Evolutionary conservation across 1,139 yeast species (phyloP).

Genomic region (Scheffersomyces insectosa): DNA sequence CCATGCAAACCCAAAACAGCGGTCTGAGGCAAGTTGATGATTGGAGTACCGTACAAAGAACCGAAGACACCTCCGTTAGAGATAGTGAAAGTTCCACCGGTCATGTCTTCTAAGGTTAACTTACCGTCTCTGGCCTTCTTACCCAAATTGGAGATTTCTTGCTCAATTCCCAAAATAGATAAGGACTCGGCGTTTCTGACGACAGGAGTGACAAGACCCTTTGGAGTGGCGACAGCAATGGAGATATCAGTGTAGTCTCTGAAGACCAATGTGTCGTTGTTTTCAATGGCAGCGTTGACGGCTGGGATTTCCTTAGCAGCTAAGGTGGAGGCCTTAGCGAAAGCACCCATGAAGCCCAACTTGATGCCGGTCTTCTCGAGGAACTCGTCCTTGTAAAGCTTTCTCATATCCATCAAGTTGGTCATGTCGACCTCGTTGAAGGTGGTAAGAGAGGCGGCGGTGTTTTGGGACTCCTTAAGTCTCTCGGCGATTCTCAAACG

Average conservation of each 20-base stretch:
- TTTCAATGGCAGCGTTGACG: slow-evolving; percentile 92
- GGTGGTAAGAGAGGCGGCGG: slow-evolving; percentile 97
- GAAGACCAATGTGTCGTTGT: slow-evolving; percentile 89
- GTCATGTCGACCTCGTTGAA: slow-evolving; percentile 99
- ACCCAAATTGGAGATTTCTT: slow-evolving; percentile 81
- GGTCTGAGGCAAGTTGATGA: slow-evolving; percentile 96
- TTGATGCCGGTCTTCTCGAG: slow-evolving; percentile 92
- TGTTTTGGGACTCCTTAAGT: slow-evolving; percentile 97
- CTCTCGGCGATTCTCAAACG: slow-evolving; percentile 98
- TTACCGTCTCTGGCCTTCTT: slow-evolving; percentile 96
- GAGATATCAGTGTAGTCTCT: slow-evolving; percentile 96
- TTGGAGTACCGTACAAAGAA: slow-evolving; percentile 96
- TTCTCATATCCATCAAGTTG: slow-evolving; percentile 89
- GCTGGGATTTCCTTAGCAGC: slow-evolving; percentile 97
- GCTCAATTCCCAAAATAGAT: slow-evolving; percentile 85
- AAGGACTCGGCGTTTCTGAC: slow-evolving; percentile 96
- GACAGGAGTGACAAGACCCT: slow-evolving; percentile 98
- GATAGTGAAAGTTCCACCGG: slow-evolving; percentile 99
- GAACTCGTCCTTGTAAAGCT: slow-evolving; percentile 93
- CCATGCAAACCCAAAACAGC: slow-evolving; percentile 98
- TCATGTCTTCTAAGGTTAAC: slow-evolving; percentile 96
- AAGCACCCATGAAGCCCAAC: slow-evolving; percentile 98
- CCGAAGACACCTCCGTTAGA: slow-evolving; percentile 99
- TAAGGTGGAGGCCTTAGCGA: slow-evolving; percentile 88
- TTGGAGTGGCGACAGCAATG: slow-evolving; percentile 98